These are phyloP conservation scores for Nakataea oryzae DNA, from an alignment of 2,329 filamentous ascomycete genomes.

Conservation along the genomic window DNA sequence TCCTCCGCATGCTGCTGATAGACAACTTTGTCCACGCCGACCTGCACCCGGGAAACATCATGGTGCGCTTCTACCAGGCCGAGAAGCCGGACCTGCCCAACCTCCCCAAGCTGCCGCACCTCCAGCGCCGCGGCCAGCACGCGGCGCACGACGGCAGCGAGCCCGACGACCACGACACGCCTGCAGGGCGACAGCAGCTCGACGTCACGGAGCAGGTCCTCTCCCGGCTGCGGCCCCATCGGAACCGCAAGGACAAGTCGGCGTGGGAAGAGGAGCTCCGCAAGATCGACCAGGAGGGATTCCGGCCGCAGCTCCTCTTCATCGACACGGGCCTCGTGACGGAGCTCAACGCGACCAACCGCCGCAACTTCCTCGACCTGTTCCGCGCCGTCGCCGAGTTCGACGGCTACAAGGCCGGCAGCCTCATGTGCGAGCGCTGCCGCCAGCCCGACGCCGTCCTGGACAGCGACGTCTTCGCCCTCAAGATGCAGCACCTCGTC, in stretches of 20 bases:
- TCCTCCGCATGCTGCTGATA: constrained; percentile 89
- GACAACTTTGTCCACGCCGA: constrained; percentile 98
- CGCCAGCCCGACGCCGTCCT: constrained; percentile 85
- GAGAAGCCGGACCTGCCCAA: constrained; percentile 52
- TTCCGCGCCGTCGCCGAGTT: constrained; percentile 96
- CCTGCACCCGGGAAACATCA: constrained; percentile 94
- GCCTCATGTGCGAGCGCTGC: constrained; percentile 93
- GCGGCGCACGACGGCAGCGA: constrained; percentile 13
- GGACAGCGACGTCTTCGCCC: constrained; percentile 79
- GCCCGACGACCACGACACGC: constrained; percentile 13
- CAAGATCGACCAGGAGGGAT: constrained; percentile 77
- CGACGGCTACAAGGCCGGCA: constrained; percentile 88
- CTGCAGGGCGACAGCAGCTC: constrained; percentile 27
- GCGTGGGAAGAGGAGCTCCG: constrained; percentile 67
- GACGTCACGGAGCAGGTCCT: constrained; percentile 87
- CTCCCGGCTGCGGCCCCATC: constrained; percentile 64
- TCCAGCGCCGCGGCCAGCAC: constrained; percentile 17
- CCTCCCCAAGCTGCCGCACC: constrained; percentile 14
- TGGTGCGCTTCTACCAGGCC: constrained; percentile 95
- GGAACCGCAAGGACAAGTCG: constrained; percentile 46
- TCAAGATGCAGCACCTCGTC: constrained; percentile 96
- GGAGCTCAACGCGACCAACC: constrained; percentile 78
- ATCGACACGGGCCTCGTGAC: constrained; percentile 96
- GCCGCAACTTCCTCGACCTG: constrained; percentile 84
- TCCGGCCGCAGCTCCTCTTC: constrained; percentile 88